Percentiles rank a stretch among this genome's conserved stretches.
These are phyloP conservation scores for Wickerhamiella spandovensis DNA, from an alignment of 805 yeast species.

Conservation along the genomic window DNA sequence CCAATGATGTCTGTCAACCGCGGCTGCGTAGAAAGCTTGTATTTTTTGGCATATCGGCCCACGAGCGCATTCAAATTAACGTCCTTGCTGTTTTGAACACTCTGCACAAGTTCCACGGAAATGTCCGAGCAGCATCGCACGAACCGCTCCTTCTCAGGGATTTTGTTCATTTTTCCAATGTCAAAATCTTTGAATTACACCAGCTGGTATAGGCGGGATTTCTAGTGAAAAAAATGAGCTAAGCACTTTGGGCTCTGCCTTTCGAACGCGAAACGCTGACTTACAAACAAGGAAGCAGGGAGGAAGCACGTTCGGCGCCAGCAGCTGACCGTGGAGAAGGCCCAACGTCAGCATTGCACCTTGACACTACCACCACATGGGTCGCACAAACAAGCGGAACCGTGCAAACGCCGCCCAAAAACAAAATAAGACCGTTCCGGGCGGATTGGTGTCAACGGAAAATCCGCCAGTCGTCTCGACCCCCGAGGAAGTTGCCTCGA, in stretches of 20 bases:
- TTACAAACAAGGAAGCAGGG: neutral
- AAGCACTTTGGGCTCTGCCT: no score
- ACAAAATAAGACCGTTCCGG: neutral
- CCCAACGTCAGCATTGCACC: neutral
- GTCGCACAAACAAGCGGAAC: neutral
- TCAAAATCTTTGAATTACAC: conserved; percentile 16
- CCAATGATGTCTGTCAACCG: conserved; percentile 87
- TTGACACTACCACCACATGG: neutral
- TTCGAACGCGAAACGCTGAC: no score
- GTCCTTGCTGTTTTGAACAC: conserved; percentile 59
- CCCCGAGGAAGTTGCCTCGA: neutral
- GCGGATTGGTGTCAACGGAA: neutral
- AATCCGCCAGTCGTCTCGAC: neutral
- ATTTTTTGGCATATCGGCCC: conserved; percentile 73
- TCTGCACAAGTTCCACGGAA: conserved; percentile 69
- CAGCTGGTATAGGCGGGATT: no score
- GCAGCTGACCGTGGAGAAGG: neutral
- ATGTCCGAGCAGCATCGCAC: conserved; percentile 87
- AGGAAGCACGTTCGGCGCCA: no score
- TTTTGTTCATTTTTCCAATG: conserved; percentile 41
- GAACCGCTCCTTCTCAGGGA: conserved; percentile 89
- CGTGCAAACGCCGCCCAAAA: neutral
- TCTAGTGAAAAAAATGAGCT: neutral
- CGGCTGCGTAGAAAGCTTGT: conserved; percentile 85
- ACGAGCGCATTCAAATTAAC: conserved; percentile 85